These are phyloP conservation scores for Coemansia sp. DNA, from an alignment of 192 early-diverging fungal species.

Conservation along the genomic window DNA sequence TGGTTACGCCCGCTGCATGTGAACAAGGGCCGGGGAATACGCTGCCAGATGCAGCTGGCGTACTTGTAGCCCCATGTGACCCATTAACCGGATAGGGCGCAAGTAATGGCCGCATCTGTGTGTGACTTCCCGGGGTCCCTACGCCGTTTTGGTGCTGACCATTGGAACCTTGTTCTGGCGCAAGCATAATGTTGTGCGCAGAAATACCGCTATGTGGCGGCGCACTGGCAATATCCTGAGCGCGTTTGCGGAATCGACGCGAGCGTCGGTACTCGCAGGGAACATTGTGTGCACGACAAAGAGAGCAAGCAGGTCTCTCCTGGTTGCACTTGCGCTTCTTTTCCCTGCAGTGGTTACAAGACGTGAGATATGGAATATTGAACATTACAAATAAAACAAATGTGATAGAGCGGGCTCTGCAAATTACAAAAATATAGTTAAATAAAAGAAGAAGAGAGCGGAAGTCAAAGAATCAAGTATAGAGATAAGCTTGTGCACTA, in stretches of 20 bases:
- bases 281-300: constrained; percentile 41
- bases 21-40: not conserved
- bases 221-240: constrained; percentile 1
- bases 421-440: not conserved
- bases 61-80: not conserved
- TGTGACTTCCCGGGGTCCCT: not conserved
- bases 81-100: not conserved
- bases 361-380: constrained; percentile 38
- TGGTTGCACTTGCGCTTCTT: constrained; percentile 57
- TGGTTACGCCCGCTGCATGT: not conserved
- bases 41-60: not conserved
- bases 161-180: not conserved
- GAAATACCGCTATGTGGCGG: constrained; percentile 16
- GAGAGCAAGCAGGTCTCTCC: constrained; percentile 38
- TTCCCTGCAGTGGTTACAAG: constrained; percentile 53
- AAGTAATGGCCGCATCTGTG: not conserved
- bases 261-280: constrained; percentile 48
- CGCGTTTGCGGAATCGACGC: constrained; percentile 40
- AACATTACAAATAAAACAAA: constrained; percentile 19
- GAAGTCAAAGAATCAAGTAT: not conserved
- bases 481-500: not conserved
- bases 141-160: not conserved
- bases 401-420: not conserved
- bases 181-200: constrained; percentile 21
- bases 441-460: not conserved